Evolutionary conservation across 164 flowering plant genomes (phyloP).

Genomic region (Echeveria elegans): DNA sequence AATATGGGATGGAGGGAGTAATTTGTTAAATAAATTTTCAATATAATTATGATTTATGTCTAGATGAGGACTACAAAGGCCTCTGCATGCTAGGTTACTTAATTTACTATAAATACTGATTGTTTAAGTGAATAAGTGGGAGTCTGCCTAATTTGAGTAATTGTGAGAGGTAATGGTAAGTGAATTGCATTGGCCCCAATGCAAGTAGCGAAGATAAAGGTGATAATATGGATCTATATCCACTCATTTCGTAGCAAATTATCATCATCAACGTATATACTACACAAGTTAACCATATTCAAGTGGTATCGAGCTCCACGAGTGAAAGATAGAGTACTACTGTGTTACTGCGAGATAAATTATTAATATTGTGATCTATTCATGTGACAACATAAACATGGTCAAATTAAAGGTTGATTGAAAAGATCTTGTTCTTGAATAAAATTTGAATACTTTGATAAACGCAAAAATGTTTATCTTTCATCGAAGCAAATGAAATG

Average conservation of each 20-base stretch:
- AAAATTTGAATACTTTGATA: too few species aligned
- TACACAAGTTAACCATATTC: not conserved
- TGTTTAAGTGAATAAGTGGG: not conserved
- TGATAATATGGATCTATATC: not conserved
- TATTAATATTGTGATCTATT: too few species aligned
- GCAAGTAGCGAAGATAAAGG: not conserved
- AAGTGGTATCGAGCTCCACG: not conserved
- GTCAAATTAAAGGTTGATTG: too few species aligned
- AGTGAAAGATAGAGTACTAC: too few species aligned
- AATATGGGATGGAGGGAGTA: too few species aligned
- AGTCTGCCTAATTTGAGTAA: constrained; percentile 1
- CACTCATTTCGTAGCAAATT: not conserved
- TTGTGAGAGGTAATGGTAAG: not conserved
- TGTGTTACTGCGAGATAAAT: too few species aligned
- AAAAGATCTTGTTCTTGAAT: too few species aligned
- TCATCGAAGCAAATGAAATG: too few species aligned
- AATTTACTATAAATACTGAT: not conserved
- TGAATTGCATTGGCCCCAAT: not conserved
- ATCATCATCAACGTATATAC: not conserved
- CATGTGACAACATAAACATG: too few species aligned
- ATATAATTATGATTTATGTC: not conserved
- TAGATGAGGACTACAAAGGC: not conserved
- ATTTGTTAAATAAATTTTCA: too few species aligned
- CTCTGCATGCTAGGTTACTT: not conserved
- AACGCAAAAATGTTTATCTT: too few species aligned